A percentile compares a stretch with the other conserved stretches of the same genome.
phyloP scores from a whole-genome alignment of 805 yeast genomes.

The Ogataea naganishii region DNA sequence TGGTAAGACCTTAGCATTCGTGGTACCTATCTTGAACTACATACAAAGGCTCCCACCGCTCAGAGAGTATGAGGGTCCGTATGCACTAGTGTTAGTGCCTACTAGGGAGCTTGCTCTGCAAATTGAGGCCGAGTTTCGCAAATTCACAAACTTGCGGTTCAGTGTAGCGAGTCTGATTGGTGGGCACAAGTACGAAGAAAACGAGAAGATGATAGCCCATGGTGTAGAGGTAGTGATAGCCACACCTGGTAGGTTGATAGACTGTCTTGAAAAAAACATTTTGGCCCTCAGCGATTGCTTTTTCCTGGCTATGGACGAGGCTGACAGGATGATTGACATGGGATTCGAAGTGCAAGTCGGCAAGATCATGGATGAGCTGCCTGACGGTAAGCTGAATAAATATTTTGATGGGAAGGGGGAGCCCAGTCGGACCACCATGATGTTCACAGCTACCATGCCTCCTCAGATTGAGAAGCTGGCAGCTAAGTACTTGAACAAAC shows the following conservation, averaged over 20 bases:
- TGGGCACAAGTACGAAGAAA: constrained; percentile 78
- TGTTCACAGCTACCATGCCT: constrained; percentile 95
- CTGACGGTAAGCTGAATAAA: constrained; percentile 33
- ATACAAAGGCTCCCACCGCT: constrained; percentile 37
- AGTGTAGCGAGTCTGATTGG: constrained; percentile 69
- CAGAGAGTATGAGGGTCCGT: constrained; percentile 57
- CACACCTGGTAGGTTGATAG: constrained; percentile 89
- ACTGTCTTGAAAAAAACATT: constrained; percentile 63
- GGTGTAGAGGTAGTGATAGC: constrained; percentile 82
- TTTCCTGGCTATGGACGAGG: constrained; percentile 81
- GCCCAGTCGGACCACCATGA: constrained; percentile 51
- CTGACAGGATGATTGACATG: constrained; percentile 91
- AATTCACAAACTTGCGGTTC: constrained; percentile 25
- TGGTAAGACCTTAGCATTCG: constrained; percentile 83
- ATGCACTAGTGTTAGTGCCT: constrained; percentile 75
- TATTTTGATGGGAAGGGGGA: constrained; percentile 19
- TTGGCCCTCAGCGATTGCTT: constrained; percentile 51
- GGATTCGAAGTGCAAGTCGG: constrained; percentile 83
- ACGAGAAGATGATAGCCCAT: constrained; percentile 45
- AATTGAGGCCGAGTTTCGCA: constrained; percentile 55
- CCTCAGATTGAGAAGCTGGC: constrained; percentile 61
- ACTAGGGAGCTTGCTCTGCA: constrained; percentile 92
- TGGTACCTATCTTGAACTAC: constrained; percentile 61
- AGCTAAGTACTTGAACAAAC: constrained; percentile 47
- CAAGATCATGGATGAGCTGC: constrained; percentile 48